Percentiles rank a stretch among this genome's conserved stretches.
Conservation (phyloP, 2,329 filamentous ascomycete genomes). For the Venturia asperata region DNA sequence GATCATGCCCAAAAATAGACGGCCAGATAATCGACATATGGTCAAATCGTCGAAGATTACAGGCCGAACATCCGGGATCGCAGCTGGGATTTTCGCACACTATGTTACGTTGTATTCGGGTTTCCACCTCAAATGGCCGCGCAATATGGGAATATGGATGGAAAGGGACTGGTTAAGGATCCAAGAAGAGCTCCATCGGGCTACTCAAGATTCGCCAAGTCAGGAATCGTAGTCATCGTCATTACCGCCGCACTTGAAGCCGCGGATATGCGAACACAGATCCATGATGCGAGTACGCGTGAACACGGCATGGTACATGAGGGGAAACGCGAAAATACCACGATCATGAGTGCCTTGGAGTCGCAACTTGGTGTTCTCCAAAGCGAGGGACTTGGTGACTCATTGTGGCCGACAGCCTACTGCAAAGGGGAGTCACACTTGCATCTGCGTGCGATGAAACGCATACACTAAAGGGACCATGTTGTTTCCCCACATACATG, state of each 20-base stretch:
- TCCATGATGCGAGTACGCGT: background rate
- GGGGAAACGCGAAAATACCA: background rate
- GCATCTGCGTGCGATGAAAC: slow-evolving; percentile 13
- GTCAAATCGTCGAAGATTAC: background rate
- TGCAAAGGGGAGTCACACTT: slow-evolving; percentile 1
- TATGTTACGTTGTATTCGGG: background rate
- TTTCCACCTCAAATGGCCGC: background rate
- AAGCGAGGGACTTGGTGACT: background rate
- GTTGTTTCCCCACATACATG: background rate
- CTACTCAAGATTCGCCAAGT: background rate
- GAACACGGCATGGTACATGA: background rate
- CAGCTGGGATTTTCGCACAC: background rate
- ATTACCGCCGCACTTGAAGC: background rate
- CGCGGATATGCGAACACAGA: slow-evolving; percentile 1
- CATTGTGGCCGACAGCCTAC: background rate
- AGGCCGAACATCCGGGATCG: background rate
- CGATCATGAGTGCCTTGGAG: background rate
- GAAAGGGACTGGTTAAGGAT: background rate
- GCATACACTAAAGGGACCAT: background rate
- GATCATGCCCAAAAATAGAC: slow-evolving; percentile 1
- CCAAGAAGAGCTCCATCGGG: background rate
- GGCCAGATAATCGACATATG: background rate
- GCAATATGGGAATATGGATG: background rate
- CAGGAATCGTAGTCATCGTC: background rate
- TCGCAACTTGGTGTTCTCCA: background rate